phyloP scores from a whole-genome alignment of 1,284 basidiomycete species.

The Flammula alnicola region DNA sequence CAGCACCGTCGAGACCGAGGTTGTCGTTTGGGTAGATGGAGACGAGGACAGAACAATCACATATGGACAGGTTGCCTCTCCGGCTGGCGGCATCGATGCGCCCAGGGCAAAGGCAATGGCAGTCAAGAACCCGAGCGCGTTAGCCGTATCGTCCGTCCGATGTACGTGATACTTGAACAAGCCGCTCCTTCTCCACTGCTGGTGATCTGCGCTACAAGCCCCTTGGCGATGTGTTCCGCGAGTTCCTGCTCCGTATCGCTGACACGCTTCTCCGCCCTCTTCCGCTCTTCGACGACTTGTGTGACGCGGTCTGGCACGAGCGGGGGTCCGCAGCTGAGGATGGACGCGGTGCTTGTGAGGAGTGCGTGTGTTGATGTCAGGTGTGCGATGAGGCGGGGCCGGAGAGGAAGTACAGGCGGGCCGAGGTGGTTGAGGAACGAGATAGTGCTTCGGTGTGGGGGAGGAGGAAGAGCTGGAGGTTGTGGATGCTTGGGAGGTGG shows the following conservation, averaged over 20 bases:
- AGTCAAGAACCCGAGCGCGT: constrained; percentile 65
- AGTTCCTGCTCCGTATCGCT: constrained; percentile 73
- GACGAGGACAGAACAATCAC: constrained; percentile 66
- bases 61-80: constrained; percentile 39
- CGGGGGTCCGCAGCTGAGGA: constrained; percentile 67
- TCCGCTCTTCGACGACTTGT: constrained; percentile 70
- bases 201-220: constrained; percentile 38
- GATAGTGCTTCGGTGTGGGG: constrained; percentile 66
- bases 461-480: constrained; percentile 73
- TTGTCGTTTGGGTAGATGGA: constrained; percentile 54
- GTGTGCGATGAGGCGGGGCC: constrained; percentile 76
- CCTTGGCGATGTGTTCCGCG: constrained; percentile 57
- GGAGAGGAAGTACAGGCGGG: constrained; percentile 80
- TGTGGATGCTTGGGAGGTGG: constrained; percentile 74
- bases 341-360: constrained; percentile 59
- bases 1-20: constrained; percentile 59
- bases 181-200: constrained; percentile 14
- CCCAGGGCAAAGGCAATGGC: constrained; percentile 57
- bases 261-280: constrained; percentile 62
- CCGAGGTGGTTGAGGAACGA: constrained; percentile 62
- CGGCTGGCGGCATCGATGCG: constrained; percentile 29
- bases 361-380: constrained; percentile 59
- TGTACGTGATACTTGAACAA: constrained; percentile 55
- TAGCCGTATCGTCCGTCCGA: constrained; percentile 64
- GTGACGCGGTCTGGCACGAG: constrained; percentile 72